Evolutionary conservation across 257 asterid species (phyloP).

Genomic region (Cordia subcordata): DNA sequence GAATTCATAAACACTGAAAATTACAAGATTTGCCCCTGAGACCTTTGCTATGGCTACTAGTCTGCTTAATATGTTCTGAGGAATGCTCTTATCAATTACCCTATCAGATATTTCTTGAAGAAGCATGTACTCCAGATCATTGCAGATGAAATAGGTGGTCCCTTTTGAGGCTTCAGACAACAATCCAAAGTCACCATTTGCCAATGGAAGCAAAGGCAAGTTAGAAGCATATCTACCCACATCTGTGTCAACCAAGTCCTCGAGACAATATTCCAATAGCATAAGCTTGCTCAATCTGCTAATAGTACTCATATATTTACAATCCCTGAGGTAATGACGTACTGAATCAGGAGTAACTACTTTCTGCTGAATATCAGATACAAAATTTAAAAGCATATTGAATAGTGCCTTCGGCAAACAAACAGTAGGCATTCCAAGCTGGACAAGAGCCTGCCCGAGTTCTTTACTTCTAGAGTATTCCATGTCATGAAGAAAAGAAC

Average conservation of each 20-base stretch:
- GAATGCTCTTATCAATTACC: slow-evolving; percentile 68
- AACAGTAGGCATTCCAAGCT: slow-evolving; percentile 87
- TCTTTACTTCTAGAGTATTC: slow-evolving; percentile 54
- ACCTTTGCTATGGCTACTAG: slow-evolving; percentile 68
- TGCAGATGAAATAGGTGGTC: slow-evolving; percentile 67
- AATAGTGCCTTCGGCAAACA: slow-evolving; percentile 62
- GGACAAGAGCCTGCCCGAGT: slow-evolving; percentile 62
- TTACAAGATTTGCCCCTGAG: slow-evolving; percentile 67
- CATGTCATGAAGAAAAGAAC: slow-evolving; percentile 68
- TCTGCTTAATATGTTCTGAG: slow-evolving; percentile 48
- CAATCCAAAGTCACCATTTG: slow-evolving; percentile 81
- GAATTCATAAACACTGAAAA: slow-evolving; percentile 52
- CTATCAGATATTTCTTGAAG: slow-evolving; percentile 59
- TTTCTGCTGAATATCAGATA: slow-evolving; percentile 39
- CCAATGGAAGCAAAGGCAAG: slow-evolving; percentile 83
- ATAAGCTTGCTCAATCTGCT: slow-evolving; percentile 51
- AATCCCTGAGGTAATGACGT: slow-evolving; percentile 61
- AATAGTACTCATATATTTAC: slow-evolving; percentile 32
- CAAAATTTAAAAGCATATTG: slow-evolving; percentile 61
- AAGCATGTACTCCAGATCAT: slow-evolving; percentile 66
- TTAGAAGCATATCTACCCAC: slow-evolving; percentile 53
- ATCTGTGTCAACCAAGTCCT: slow-evolving; percentile 82
- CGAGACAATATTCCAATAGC: slow-evolving; percentile 91
- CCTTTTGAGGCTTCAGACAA: slow-evolving; percentile 51
- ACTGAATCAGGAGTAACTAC: slow-evolving; percentile 85